These are phyloP conservation scores for Suillus occidentalis DNA, from an alignment of 768 basidiomycete species.

Conservation along the genomic window DNA sequence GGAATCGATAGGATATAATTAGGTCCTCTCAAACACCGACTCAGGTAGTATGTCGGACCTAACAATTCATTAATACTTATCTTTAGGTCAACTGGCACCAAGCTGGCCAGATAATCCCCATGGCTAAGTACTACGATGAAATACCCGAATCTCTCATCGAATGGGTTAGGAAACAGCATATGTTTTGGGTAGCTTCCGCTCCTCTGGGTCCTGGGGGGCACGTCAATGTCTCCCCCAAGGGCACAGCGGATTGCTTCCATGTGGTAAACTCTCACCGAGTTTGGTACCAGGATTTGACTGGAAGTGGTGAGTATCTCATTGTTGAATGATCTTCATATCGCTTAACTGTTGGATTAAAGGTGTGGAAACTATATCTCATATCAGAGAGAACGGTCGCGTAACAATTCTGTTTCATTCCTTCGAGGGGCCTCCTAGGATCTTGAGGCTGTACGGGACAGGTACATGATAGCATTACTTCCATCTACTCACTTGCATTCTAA, in stretches of 20 bases:
- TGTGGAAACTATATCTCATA: constrained; percentile 60
- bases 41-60: background rate
- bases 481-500: background rate
- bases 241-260: constrained; percentile 63
- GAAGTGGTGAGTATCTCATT: constrained; percentile 47
- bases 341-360: constrained; percentile 32
- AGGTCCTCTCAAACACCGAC: background rate
- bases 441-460: constrained; percentile 61
- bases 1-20: background rate
- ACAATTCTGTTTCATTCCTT: constrained; percentile 65
- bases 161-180: constrained; percentile 63
- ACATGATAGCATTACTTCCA: constrained; percentile 9
- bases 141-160: constrained; percentile 55
- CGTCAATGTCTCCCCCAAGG: constrained; percentile 71
- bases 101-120: background rate
- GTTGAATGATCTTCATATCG: background rate
- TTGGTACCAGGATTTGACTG: constrained; percentile 75
- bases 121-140: constrained; percentile 32
- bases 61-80: background rate
- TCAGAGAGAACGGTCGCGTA: constrained; percentile 63
- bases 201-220: constrained; percentile 58
- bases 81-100: background rate
- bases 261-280: constrained; percentile 52
- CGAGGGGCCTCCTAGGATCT: constrained; percentile 58
- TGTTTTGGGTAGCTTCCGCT: constrained; percentile 74